Conservation (phyloP, 2,329 filamentous ascomycete genomes). For the Blumeria graminis region DNA sequence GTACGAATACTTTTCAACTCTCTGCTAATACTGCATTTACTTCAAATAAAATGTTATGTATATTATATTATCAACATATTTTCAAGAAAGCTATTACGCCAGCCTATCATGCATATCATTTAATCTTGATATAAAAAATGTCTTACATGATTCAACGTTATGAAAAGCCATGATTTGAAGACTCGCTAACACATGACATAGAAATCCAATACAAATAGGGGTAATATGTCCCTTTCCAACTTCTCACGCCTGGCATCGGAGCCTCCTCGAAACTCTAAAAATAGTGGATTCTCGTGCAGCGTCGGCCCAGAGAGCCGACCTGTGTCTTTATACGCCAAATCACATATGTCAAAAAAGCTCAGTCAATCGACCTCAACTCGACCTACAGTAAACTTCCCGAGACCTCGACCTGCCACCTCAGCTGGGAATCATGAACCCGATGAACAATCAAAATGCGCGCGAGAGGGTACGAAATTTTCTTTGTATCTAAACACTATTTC, state of each 20-base stretch:
- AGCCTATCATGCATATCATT: too few species aligned
- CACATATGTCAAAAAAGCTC: conserved; percentile 20
- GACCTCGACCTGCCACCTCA: conserved; percentile 19
- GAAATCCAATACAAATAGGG: not conserved
- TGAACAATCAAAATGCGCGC: conserved; percentile 15
- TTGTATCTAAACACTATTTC: conserved; percentile 10
- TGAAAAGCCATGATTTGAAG: not conserved
- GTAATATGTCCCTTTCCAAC: not conserved
- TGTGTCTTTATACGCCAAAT: conserved; percentile 15
- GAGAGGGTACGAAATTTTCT: conserved; percentile 25
- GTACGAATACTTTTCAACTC: not conserved
- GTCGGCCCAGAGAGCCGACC: conserved; percentile 28
- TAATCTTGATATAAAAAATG: too few species aligned
- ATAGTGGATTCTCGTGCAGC: conserved; percentile 25
- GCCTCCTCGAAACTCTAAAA: too few species aligned
- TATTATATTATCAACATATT: too few species aligned
- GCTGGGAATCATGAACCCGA: conserved; percentile 17
- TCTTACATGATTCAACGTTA: too few species aligned
- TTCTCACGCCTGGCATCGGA: not conserved
- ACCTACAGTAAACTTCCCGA: conserved; percentile 17
- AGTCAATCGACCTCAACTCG: conserved; percentile 24
- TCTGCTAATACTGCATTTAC: too few species aligned
- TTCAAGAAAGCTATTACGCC: too few species aligned
- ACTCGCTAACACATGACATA: not conserved
- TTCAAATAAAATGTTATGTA: too few species aligned